Conservation (phyloP, 331 rosid species). For the Saraca asoca region DNA sequence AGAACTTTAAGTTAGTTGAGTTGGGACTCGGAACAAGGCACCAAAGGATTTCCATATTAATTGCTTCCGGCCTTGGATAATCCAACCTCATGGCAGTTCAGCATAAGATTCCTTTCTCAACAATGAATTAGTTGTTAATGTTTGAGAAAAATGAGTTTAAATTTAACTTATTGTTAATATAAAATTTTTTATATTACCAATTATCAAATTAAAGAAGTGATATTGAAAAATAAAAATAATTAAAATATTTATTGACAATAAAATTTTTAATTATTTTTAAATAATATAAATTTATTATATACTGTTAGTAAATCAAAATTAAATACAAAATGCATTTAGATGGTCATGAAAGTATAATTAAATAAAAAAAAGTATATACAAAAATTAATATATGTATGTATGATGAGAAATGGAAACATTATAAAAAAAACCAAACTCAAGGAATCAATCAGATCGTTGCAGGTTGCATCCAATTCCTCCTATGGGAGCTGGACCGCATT, state of each 20-base stretch:
- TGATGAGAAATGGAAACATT: constrained; percentile 38
- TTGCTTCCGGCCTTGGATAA: constrained; percentile 29
- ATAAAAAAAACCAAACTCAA: constrained; percentile 25
- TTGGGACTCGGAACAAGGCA: constrained; percentile 40
- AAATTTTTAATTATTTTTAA: too few species aligned
- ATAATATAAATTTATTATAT: too few species aligned
- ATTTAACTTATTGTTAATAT: too few species aligned
- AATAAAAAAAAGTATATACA: neutral
- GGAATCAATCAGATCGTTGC: constrained; percentile 24
- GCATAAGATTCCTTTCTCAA: constrained; percentile 46
- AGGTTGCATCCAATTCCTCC: constrained; percentile 33
- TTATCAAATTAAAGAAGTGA: too few species aligned
- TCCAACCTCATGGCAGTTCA: constrained; percentile 40
- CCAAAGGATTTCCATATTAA: constrained; percentile 27
- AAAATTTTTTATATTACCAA: too few species aligned
- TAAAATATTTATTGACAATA: too few species aligned
- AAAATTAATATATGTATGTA: neutral
- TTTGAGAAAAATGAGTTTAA: constrained; percentile 14
- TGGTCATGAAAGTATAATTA: constrained; percentile 2
- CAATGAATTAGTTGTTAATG: constrained; percentile 24
- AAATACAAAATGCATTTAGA: too few species aligned
- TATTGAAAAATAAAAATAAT: too few species aligned
- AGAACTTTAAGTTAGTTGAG: constrained; percentile 44
- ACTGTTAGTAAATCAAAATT: too few species aligned
- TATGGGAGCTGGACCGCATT: constrained; percentile 25